These are phyloP conservation scores for Colletotrichum orbiculare DNA, from an alignment of 2,329 filamentous ascomycete genomes.

Conservation along the genomic window DNA sequence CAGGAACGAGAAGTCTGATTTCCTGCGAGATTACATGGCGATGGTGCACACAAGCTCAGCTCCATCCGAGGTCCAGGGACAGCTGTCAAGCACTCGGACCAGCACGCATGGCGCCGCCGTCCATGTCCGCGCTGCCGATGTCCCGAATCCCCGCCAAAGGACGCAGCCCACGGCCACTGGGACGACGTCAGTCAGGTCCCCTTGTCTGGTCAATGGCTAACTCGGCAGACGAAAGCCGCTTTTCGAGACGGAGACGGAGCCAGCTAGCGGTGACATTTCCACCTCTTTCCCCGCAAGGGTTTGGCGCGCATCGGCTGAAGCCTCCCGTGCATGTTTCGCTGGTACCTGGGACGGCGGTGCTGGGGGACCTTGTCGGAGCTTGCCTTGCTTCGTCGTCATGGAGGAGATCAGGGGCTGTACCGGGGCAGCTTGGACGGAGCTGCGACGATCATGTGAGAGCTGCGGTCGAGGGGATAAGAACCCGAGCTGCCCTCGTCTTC, in stretches of 20 bases:
- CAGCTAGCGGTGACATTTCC: not conserved
- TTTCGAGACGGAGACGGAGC: not conserved
- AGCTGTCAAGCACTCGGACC: not conserved
- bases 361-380: not conserved
- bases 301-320: conserved; percentile 6
- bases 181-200: conserved; percentile 16
- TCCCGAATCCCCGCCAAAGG: conserved; percentile 24
- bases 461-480: conserved; percentile 19
- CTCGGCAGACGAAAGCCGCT: conserved; percentile 6
- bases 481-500: conserved; percentile 17
- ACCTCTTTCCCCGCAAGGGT: conserved; percentile 4
- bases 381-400: not conserved
- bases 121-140: conserved; percentile 18
- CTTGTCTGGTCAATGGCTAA: conserved; percentile 9
- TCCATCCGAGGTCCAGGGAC: not conserved
- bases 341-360: conserved; percentile 4
- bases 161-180: not conserved
- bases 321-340: conserved; percentile 13
- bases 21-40: not conserved
- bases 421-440: not conserved
- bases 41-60: too few species aligned
- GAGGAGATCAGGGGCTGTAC: too few species aligned
- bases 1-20: conserved; percentile 3
- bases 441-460: conserved; percentile 31
- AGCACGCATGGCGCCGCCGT: not conserved